phyloP scores from a whole-genome alignment of 176 grass and related monocot species.

The Aegilops longissima region DNA sequence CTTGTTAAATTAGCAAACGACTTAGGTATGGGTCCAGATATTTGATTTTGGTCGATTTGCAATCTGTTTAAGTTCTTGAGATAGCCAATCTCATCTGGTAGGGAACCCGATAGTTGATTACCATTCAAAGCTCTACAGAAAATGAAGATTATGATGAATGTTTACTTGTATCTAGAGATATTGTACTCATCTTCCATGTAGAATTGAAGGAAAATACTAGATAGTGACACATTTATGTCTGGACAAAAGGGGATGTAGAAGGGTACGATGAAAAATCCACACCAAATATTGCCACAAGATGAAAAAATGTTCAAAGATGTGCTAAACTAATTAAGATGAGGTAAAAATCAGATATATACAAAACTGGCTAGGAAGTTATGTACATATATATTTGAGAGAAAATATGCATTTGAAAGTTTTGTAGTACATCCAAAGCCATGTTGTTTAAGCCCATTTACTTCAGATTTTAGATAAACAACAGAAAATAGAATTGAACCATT shows the following conservation, averaged over 20 bases:
- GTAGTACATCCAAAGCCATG: neutral
- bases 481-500: neutral
- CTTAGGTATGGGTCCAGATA: conserved; percentile 85
- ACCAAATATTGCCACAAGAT: neutral
- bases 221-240: neutral
- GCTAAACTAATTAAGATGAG: neutral
- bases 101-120: conserved; percentile 68
- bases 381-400: neutral
- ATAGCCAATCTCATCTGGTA: conserved; percentile 87
- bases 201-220: neutral
- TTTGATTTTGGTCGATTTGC: conserved; percentile 66
- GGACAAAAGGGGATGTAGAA: neutral
- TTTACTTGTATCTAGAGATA: neutral
- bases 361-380: neutral
- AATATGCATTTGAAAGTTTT: neutral
- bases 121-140: conserved; percentile 87
- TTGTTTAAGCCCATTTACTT: neutral
- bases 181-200: neutral
- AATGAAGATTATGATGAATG: conserved; percentile 17
- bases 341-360: neutral
- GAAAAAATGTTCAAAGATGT: neutral
- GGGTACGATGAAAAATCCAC: neutral
- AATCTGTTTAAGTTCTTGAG: conserved; percentile 23
- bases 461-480: neutral
- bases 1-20: conserved; percentile 78